Evolutionary conservation across 306 rosid genomes (phyloP), one percentile per base, ranked within the genome.

Genomic region (Trifolium pratense): DNA sequence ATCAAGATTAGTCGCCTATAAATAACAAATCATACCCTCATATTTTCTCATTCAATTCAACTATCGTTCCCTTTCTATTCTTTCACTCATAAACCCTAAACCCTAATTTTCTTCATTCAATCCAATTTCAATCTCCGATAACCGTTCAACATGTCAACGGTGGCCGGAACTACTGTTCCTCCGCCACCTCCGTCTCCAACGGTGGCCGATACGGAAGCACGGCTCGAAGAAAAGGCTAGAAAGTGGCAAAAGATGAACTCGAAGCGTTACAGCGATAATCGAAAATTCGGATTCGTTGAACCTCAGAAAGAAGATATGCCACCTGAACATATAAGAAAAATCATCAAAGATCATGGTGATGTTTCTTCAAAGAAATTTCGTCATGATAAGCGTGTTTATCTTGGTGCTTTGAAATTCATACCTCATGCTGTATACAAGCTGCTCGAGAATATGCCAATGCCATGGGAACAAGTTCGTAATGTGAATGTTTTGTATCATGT

Each of bases 401-500:
- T 93, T 9, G 98, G 98, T 49, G 98, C 98, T 7, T 96, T 93
- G 34, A 93, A 93, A 69, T 93, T 93, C 71, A 86, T 91, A 52
- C 98, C 97, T n/a, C n/a, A n/a, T n/a, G n/a, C n/a, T n/a, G 97
- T 93, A 74, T 93, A 93, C 79, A 93, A 93, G 84, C 92, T 93
- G 7, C 84, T 93, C n/a, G 98, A 93, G 82, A 93, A 93, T 23
- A 93, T 93, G 98, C 98, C 98, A 5, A 93, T 93, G 98, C 97
- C 98, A 5, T 93, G 98, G 98, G 98, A 93, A 86, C 97, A 93
- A 97, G 98, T 93, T 69, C 46, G 98, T 32, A 97, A 93, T 79
- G 97, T 93, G 52, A 93, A 80, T 82, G 91, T 93, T 60, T 80
- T 93, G 69, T 93, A 93, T 80, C 98, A 93, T 76, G 86, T 93